Evolutionary conservation across 345 rosid genomes (phyloP).

Genomic region (Noccaea bulbosa): DNA sequence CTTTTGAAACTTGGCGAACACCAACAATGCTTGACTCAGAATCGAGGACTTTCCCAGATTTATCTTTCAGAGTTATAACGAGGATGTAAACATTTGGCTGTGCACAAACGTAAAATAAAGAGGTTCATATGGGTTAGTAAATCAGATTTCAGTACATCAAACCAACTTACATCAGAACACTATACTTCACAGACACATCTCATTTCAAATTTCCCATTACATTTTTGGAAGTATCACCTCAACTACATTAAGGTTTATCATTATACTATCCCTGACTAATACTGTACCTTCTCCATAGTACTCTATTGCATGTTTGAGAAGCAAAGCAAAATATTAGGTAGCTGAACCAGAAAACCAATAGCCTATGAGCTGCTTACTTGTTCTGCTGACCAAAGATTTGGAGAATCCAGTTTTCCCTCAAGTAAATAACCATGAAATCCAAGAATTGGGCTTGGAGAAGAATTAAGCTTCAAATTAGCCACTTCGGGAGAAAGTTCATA

Average conservation of each 20-base stretch:
- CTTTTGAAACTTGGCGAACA: slow-evolving; percentile 78
- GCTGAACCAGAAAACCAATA: slow-evolving; percentile 30
- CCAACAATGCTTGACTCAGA: slow-evolving; percentile 95
- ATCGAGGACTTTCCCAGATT: slow-evolving; percentile 72
- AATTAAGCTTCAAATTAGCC: slow-evolving; percentile 59
- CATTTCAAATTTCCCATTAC: neutral
- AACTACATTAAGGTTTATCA: neutral
- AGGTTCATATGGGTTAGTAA: slow-evolving; percentile 19
- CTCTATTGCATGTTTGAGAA: slow-evolving; percentile 14
- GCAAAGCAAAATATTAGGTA: slow-evolving; percentile 19
- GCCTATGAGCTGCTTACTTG: slow-evolving; percentile 58
- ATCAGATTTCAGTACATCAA: slow-evolving; percentile 6
- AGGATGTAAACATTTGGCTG: slow-evolving; percentile 92
- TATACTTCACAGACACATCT: slow-evolving; percentile 15
- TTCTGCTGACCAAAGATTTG: slow-evolving; percentile 97
- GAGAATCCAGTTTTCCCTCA: slow-evolving; percentile 71
- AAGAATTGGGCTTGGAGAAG: slow-evolving; percentile 48
- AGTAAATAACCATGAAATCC: slow-evolving; percentile 81
- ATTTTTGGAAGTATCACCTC: slow-evolving; percentile 23
- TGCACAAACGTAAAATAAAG: slow-evolving; percentile 39
- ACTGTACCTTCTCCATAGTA: neutral
- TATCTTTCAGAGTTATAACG: slow-evolving; percentile 81
- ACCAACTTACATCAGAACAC: slow-evolving; percentile 3
- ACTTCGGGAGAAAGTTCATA: slow-evolving; percentile 63
- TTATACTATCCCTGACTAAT: neutral